Base-by-base conservation (phyloP, 2,329 filamentous ascomycete species). In the Ophiostoma sp. region DNA sequence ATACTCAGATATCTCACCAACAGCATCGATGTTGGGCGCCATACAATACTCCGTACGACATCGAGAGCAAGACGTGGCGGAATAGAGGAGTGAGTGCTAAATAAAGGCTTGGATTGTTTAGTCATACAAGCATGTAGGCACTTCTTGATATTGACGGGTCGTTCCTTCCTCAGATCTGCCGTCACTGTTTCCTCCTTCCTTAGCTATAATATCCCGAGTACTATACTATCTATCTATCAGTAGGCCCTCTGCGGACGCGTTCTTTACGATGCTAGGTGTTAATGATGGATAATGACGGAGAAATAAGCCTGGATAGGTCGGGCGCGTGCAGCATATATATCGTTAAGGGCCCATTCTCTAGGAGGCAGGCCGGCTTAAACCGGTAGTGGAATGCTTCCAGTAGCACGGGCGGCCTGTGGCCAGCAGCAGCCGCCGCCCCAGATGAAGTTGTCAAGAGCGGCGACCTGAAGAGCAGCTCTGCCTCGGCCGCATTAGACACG, bases 341-440 rank as follows among this genome's bases (percentile, higher is more conserved):
- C 11, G 52, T 57, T n/a, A 11, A 57, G 8, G 23, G 52, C 17
- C 36, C 6, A 8, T 48, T n/a, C 20, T 27, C n/a, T 17, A 57
- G 17, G 52, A 57, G 44, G 52, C 52, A 11, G 27, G 52, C 52
- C 52, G 52, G 52, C 52, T 8, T 48, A n/a, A 87, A 86, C 35
- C 79, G 77, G 71, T 79, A 79, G 74, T 86, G 84, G 71, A 83
- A 82, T 3, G 84, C 85, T 76, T 87, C 85, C 3, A 87, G 79
- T 2, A 85, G 76, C 0, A 86, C 78, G 0, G 82, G 84, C 20
- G 70, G 60, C 54, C 54, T 67, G 27, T 62, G 35, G 17, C 36
- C 67, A 0, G 79, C 78, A 17, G 76, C 74, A 0, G 79, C 78
- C 20, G 76, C 74, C 1, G 78, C 78, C 20, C 76, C 74, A 0